These are phyloP conservation scores for Amyloporia xantha DNA, from an alignment of 768 basidiomycete species.

Conservation along the genomic window DNA sequence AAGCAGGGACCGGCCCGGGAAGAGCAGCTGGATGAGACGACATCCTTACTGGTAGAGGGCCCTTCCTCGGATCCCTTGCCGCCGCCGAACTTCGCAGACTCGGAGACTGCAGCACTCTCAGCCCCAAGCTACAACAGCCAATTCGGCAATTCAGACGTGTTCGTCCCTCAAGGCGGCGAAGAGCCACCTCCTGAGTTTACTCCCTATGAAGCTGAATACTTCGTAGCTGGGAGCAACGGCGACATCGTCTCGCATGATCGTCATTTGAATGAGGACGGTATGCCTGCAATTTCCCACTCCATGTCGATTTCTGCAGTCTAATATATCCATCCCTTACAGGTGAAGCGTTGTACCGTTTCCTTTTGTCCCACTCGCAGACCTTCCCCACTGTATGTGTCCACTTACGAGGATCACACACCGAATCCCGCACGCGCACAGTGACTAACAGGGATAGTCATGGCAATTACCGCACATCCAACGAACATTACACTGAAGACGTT, in stretches of 20 bases:
- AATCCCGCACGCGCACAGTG: slow-evolving; percentile 45
- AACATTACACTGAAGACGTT: slow-evolving; percentile 52
- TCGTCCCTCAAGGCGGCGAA: slow-evolving; percentile 22
- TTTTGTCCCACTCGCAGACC: slow-evolving; percentile 47
- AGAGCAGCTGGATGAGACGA: no score
- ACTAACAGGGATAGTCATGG: slow-evolving; percentile 30
- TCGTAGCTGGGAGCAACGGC: slow-evolving; percentile 35
- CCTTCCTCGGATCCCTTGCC: neutral
- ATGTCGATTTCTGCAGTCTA: slow-evolving; percentile 6
- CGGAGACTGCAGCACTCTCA: neutral
- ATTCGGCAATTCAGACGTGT: slow-evolving; percentile 11
- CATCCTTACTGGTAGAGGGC: no score
- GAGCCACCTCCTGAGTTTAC: slow-evolving; percentile 58
- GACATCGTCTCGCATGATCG: slow-evolving; percentile 63
- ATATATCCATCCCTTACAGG: slow-evolving; percentile 30
- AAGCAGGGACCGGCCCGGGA: no score
- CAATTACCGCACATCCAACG: slow-evolving; percentile 29
- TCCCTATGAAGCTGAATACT: slow-evolving; percentile 58
- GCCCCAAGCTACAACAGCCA: slow-evolving; percentile 9
- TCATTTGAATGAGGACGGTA: slow-evolving; percentile 62
- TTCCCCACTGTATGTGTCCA: slow-evolving; percentile 42
- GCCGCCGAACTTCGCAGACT: slow-evolving; percentile 7
- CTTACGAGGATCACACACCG: slow-evolving; percentile 49
- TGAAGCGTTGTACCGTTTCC: slow-evolving; percentile 68
- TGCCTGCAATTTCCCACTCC: no score